Percentiles rank a stretch among this genome's conserved stretches.
Evolutionary conservation across 1,139 yeast species (phyloP).

Genomic region (Wickerhamomyces sp.): DNA sequence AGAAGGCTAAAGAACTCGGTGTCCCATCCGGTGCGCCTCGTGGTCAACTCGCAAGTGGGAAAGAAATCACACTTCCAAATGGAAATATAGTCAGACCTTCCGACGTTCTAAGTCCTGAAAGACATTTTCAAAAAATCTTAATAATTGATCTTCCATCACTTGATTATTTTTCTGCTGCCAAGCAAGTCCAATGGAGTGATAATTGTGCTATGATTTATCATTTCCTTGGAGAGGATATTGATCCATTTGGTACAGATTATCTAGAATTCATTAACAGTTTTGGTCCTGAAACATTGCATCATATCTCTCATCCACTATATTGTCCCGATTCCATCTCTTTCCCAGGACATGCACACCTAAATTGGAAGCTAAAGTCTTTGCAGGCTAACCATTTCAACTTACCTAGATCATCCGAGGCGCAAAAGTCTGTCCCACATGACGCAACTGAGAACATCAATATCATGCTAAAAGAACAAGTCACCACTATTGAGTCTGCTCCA

Average conservation of each 20-base stretch:
- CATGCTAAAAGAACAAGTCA: constrained; percentile 16
- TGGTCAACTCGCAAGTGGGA: constrained; percentile 56
- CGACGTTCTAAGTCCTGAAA: constrained; percentile 66
- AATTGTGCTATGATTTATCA: constrained; percentile 52
- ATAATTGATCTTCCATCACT: constrained; percentile 69
- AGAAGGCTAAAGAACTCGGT: constrained; percentile 63
- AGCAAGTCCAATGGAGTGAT: constrained; percentile 15
- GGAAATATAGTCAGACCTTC: constrained; percentile 61
- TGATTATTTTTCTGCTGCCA: constrained; percentile 43
- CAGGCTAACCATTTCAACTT: constrained; percentile 40
- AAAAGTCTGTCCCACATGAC: constrained; percentile 6
- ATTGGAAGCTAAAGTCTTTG: constrained; percentile 46
- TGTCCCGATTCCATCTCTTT: constrained; percentile 58
- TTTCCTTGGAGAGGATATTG: constrained; percentile 61
- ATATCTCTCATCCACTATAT: constrained; percentile 64
- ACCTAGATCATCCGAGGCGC: constrained; percentile 31
- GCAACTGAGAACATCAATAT: constrained; percentile 22
- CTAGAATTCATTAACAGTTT: constrained; percentile 41
- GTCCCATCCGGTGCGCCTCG: constrained; percentile 62
- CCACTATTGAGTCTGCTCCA: constrained; percentile 14
- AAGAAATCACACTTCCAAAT: constrained; percentile 48
- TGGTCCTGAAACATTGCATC: constrained; percentile 49
- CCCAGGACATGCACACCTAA: constrained; percentile 52
- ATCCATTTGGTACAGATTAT: constrained; percentile 42
- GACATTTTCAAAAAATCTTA: constrained; percentile 53